Evolutionary conservation across 805 yeast genomes (phyloP).

Genomic region (Hanseniaspora lindneri): DNA sequence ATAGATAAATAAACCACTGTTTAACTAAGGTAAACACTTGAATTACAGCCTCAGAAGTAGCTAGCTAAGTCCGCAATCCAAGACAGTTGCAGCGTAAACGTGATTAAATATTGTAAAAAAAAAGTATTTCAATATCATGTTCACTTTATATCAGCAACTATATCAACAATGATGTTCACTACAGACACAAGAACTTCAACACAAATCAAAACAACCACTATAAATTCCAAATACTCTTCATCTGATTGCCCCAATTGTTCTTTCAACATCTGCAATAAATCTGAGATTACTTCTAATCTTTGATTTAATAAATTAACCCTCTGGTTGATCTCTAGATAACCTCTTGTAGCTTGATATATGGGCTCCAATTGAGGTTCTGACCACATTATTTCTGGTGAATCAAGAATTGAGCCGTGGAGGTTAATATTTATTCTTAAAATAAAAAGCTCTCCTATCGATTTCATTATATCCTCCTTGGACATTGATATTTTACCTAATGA

Average conservation of each 20-base stretch:
- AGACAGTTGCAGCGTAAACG: too few species aligned
- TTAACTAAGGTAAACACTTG: too few species aligned
- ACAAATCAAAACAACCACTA: constrained; percentile 81
- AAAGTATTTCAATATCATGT: too few species aligned
- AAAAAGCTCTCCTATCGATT: constrained; percentile 89
- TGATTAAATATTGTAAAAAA: too few species aligned
- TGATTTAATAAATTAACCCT: constrained; percentile 82
- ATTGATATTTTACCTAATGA: constrained; percentile 87
- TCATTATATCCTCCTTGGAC: constrained; percentile 92
- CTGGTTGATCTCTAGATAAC: constrained; percentile 89
- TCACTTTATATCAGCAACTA: constrained; percentile 29
- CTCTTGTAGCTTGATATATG: constrained; percentile 91
- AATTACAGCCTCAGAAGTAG: too few species aligned
- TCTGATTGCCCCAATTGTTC: constrained; percentile 94
- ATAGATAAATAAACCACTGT: too few species aligned
- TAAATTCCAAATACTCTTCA: constrained; percentile 80
- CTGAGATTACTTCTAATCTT: constrained; percentile 84
- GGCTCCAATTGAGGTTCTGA: constrained; percentile 97
- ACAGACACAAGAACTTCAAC: constrained; percentile 85
- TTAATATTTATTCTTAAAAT: constrained; percentile 74
- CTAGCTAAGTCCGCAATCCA: too few species aligned
- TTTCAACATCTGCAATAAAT: constrained; percentile 86
- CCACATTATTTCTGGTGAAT: constrained; percentile 98
- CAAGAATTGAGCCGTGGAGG: constrained; percentile 77
- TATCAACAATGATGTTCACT: constrained; percentile 59